Base-by-base conservation (phyloP, 768 basidiomycete genomes). In the Phaeolepiota aurea region DNA sequence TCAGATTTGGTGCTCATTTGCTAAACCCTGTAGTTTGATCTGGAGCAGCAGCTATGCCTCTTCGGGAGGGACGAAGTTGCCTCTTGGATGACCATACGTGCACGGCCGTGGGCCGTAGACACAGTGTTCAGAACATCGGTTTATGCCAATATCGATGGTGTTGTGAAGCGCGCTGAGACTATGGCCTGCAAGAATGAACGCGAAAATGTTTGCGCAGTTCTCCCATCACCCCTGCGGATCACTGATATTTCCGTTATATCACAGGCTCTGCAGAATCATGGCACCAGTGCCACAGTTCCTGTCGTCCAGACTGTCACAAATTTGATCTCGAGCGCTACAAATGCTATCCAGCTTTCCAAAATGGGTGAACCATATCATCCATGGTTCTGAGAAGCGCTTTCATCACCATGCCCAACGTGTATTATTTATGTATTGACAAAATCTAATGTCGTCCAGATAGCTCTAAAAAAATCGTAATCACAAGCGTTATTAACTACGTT, bases 41-140 rank as follows among this genome's bases (percentile, higher is more conserved):
- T 99, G 45, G 92, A 96, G 46, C 86, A 90, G 51, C 88, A 90
- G 44, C 73, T 99, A 3, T 87, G 86, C 48, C 68, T 99, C 39
- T 94, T 94, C 56, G 78, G 88, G 19, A 77, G 92, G 32, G 96
- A 99, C 54, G 96, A 99, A 62, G 86, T 97, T 33, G 71, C 81
- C 50, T 70, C 74, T 9, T 89, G 87, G 86, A 55, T 86, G 46
- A 57, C 62, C n/a, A 69, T 73, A 44, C 72, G 75, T 39, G 69
- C 69, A 41, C 72, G 76, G 38, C 71, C 74, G 11, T 74, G 69
- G 60, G 67, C 69, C 21, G 62, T 76, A 37, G 87, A 89, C 53
- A 40, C 61, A 9, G 55, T 69, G 20, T 82, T 82, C 64, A 73
- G 77, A 32, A 64, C 68, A 42, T 56, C 58, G 42, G 72, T 79